Conservation (phyloP, 371 early-diverging fungal genomes). For the Mortierella sp. region DNA sequence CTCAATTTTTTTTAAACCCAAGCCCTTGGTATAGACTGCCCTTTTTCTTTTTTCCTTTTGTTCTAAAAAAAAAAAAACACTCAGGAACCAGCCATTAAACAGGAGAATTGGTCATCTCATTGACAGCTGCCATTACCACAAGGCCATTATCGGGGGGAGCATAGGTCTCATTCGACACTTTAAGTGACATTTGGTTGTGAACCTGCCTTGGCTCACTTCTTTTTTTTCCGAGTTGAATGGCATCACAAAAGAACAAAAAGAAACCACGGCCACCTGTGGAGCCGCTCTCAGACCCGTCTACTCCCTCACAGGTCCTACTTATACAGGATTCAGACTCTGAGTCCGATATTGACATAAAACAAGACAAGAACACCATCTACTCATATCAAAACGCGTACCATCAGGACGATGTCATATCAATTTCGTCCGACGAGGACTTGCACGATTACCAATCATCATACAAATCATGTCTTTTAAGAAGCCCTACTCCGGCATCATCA, state of each 20-base stretch:
- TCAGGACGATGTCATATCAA: background rate
- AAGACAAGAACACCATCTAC: background rate
- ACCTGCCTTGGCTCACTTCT: background rate
- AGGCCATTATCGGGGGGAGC: background rate
- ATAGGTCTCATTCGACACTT: background rate
- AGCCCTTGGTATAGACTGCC: too few relatives aligned
- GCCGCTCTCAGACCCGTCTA: background rate
- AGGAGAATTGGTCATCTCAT: background rate
- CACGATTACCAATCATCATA: too few relatives aligned
- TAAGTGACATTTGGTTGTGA: background rate
- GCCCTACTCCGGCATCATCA: too few relatives aligned
- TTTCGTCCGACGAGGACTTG: constrained; percentile 11
- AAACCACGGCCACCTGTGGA: background rate
- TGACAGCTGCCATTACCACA: background rate
- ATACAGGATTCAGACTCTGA: background rate
- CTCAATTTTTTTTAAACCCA: too few relatives aligned
- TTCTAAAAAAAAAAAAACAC: too few relatives aligned
- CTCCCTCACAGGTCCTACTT: background rate
- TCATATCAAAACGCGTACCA: background rate
- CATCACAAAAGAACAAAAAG: background rate
- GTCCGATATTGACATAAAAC: background rate
- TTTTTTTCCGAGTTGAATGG: background rate
- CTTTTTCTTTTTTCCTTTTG: background rate
- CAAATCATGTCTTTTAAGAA: too few relatives aligned
- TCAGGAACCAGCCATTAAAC: too few relatives aligned